Evolutionary conservation across 257 asterid species (phyloP), one percentile per base, ranked within the genome.

Genomic region (Gentiana straminea): DNA sequence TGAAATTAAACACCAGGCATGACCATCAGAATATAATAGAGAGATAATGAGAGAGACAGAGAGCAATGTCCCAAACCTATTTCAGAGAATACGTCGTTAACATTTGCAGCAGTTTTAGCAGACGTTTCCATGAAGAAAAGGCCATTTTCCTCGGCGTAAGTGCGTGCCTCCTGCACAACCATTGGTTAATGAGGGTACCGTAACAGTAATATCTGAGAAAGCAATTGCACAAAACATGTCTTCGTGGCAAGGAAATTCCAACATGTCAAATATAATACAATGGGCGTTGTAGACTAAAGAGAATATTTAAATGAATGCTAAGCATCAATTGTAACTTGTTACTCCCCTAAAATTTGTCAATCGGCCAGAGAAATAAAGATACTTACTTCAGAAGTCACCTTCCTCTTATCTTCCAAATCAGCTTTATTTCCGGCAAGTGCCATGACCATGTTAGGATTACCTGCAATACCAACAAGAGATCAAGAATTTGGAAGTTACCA

Each of bases 101-200:
- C 94, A 50, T 86, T 83, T 36, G 61, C 73, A 1, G 95, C 86
- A 70, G 82, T 81, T 73, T 84, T 86, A 32, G 95, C 95, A 58
- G 95, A 84, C 32, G 95, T 79, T 68, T 86, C 95, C 69, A 72
- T 55, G 82, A 79, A 84, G 70, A 86, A 83, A 58, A 86, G 90
- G 13, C 94, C 94, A 70, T 79, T 81, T 70, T 86, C 95, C 33
- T 86, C 86, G 1, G 86, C 88, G 67, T 79, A 84, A 12, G 58
- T 68, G n/a, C 74, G 77, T 9, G 83, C 91, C 71, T 81, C 95
- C 95, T 84, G 71, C 69, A 64, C 57, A 49, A 47, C 46, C 53
- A 59, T 32, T 13, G 24, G 24, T 24, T 24, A 24, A 24, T 24
- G 24, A 24, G 24, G 24, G 24, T 24, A 24, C 24, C 24, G 24